Percentiles rank a stretch among this genome's conserved stretches.
phyloP scores from a whole-genome alignment of 179 eudicot species.

The Carnegiea gigantea region DNA sequence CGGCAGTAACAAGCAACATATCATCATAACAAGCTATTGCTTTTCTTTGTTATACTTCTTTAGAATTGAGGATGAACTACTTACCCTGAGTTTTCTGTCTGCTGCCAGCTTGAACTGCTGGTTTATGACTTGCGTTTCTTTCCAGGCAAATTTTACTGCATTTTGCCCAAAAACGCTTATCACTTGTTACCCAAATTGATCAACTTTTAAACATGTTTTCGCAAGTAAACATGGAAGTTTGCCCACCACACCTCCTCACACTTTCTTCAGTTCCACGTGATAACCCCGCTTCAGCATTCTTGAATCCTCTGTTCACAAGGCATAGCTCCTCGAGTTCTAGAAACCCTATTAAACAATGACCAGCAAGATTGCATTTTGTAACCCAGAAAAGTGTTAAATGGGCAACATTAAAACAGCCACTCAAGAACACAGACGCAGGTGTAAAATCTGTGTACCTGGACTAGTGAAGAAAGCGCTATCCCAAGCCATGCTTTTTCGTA shows the following conservation, averaged over 20 bases:
- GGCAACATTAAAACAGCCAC: not conserved
- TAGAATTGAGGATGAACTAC: not conserved
- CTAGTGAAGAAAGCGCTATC: slow-evolving; percentile 57
- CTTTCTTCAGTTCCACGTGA: slow-evolving; percentile 21
- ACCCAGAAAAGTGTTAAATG: not conserved
- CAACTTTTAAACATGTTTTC: not conserved
- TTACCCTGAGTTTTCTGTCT: slow-evolving; percentile 25
- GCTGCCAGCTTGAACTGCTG: slow-evolving; percentile 6
- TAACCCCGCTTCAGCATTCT: slow-evolving; percentile 24
- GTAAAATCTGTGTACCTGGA: slow-evolving; percentile 38
- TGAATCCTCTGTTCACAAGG: slow-evolving; percentile 51
- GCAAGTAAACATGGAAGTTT: slow-evolving; percentile 10
- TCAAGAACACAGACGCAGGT: not conserved
- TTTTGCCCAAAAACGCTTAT: not conserved
- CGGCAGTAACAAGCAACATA: not conserved
- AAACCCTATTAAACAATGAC: slow-evolving; percentile 38
- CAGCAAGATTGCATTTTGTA: not conserved
- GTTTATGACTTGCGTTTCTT: slow-evolving; percentile 20
- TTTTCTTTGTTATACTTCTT: not conserved
- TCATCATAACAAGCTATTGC: not conserved
- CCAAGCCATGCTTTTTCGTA: slow-evolving; percentile 66
- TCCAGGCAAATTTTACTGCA: slow-evolving; percentile 33
- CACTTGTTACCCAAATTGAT: slow-evolving; percentile 1
- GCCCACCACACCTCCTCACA: slow-evolving; percentile 27
- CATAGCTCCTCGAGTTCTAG: slow-evolving; percentile 58